Evolutionary conservation across 2,329 filamentous ascomycete genomes (phyloP).

Genomic region (Apiospora kogelbergensis): DNA sequence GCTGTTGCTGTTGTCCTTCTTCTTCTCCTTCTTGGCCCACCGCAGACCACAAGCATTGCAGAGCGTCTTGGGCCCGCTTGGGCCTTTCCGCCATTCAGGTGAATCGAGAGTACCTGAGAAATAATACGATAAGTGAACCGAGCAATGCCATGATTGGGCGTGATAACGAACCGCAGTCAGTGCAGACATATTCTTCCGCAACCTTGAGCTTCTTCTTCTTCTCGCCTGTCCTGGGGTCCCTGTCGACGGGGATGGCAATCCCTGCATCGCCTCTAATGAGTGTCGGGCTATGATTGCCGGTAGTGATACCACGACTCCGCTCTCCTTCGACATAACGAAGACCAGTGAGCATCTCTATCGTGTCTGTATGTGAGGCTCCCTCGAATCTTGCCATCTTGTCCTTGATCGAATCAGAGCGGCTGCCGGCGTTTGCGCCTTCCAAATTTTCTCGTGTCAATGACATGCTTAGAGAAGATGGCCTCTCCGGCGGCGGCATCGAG

Average conservation of each 20-base stretch:
- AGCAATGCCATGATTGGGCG: not conserved
- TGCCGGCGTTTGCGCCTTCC: conserved; percentile 67
- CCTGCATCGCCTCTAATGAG: conserved; percentile 84
- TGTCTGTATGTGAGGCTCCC: conserved; percentile 73
- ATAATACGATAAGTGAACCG: conserved; percentile 7
- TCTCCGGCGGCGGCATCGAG: conserved; percentile 66
- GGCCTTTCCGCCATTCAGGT: conserved; percentile 94
- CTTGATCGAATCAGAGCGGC: conserved; percentile 71
- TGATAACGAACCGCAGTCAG: conserved; percentile 74
- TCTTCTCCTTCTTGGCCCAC: conserved; percentile 83
- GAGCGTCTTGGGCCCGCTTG: conserved; percentile 87
- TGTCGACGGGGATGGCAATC: conserved; percentile 79
- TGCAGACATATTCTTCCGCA: conserved; percentile 88
- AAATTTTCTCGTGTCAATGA: conserved; percentile 78
- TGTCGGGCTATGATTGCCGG: conserved; percentile 76
- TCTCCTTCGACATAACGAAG: conserved; percentile 86
- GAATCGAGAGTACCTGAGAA: conserved; percentile 74
- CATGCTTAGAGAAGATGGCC: conserved; percentile 60
- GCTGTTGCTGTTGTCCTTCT: conserved; percentile 37
- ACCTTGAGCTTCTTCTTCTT: conserved; percentile 89
- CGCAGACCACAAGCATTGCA: conserved; percentile 89
- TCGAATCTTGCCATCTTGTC: conserved; percentile 87
- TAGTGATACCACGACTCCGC: conserved; percentile 82
- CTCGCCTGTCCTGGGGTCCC: conserved; percentile 68
- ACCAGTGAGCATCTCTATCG: conserved; percentile 91